phyloP scores from a whole-genome alignment of 331 rosid genomes.

The Saraca asoca region DNA sequence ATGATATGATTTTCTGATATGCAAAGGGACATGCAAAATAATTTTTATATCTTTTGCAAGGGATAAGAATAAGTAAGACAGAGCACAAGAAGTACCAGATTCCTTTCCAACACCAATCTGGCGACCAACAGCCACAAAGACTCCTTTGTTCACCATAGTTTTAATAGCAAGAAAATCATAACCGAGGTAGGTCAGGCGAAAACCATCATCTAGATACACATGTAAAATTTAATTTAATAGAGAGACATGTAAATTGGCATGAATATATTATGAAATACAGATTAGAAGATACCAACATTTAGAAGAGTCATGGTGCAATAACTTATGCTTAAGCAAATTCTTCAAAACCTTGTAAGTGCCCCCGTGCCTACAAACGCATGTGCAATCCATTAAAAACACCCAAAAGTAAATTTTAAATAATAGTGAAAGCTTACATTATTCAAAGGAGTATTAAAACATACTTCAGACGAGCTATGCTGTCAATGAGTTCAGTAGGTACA shows the following conservation, averaged over 20 bases:
- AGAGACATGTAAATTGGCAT: neutral
- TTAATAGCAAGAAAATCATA: slow-evolving; percentile 89
- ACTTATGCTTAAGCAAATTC: slow-evolving; percentile 72
- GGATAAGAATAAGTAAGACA: no score
- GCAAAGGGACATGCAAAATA: no score
- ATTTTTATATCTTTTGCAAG: no score
- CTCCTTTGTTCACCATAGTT: slow-evolving; percentile 78
- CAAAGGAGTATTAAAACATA: slow-evolving; percentile 23
- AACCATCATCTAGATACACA: slow-evolving; percentile 69
- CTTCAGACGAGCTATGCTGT: slow-evolving; percentile 77
- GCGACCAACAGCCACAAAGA: slow-evolving; percentile 71
- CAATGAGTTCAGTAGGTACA: slow-evolving; percentile 69
- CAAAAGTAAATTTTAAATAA: neutral
- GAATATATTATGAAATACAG: neutral
- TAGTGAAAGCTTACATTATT: no score
- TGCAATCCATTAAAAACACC: neutral
- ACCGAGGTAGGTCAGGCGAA: slow-evolving; percentile 79
- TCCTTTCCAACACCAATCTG: slow-evolving; percentile 88
- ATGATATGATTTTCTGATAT: neutral
- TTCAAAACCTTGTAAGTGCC: slow-evolving; percentile 79
- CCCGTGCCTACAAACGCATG: slow-evolving; percentile 59
- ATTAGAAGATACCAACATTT: slow-evolving; percentile 56
- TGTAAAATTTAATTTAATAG: slow-evolving; percentile 17
- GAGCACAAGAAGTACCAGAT: slow-evolving; percentile 52
- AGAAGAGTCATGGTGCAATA: slow-evolving; percentile 79